Base-by-base conservation (phyloP, 768 basidiomycete genomes). In the Rhizopogon rudus region DNA sequence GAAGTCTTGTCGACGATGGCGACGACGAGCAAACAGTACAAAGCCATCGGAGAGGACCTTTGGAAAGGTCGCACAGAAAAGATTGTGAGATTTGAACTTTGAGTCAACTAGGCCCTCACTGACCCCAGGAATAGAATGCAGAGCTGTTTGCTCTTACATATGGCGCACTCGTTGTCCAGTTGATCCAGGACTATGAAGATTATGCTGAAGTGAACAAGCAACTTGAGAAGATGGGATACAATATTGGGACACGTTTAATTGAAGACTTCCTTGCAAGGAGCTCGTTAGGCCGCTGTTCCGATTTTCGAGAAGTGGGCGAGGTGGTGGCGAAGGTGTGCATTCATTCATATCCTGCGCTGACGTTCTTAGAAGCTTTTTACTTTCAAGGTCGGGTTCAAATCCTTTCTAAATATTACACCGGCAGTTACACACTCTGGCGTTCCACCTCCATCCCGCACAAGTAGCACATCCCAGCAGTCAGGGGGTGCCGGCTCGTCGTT, bases 171-270 rank as follows among this genome's bases (percentile, higher is more conserved):
- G 97, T 99, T 46, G 93, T 98, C 35, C 97, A 99, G 74, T 82
- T 99, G 58, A 94, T 98, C 59, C 97, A 98, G 67, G 97, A 99
- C 71, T 98, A 98, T 65, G 97, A 99, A 66, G 95, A 99, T 75
- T 98, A 97, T 67, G 81, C 80, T 13, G 93, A 96, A 68, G 91
- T 93, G 59, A 93, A 93, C 71, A 95, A 92, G 70, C 95, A 99
- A 69, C 86, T 99, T 3, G 96, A 99, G 64, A 96, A 94, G 75
- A 98, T 98, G 96, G 97, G 97, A 3, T 98, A 97, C 72, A 97
- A 95, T 67, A 98, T 99, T 56, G 97, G 97, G 28, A 96, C 87
- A 22, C 80, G 97, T 40, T 74, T 99, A 52, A 97, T 99, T 55
- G 97, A 99, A 67, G 97, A 99, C 67, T 97, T 99, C 65, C 80